Conservation (phyloP, 2,329 filamentous ascomycete genomes). For the Helminthosporium solani region DNA sequence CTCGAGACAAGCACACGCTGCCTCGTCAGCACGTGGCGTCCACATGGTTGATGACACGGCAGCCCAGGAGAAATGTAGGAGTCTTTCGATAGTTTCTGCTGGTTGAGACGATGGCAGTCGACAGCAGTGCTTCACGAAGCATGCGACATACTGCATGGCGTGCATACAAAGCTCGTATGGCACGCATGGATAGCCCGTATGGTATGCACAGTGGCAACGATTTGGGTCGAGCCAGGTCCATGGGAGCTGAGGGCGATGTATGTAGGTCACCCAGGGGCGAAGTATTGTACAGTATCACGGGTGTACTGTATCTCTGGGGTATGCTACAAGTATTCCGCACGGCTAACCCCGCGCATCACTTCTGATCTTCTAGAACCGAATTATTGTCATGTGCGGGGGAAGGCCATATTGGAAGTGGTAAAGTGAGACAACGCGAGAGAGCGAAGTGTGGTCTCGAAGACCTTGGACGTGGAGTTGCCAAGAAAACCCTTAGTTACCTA, state of each 20-base stretch:
- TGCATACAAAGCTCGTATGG: not conserved
- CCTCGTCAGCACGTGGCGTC: not conserved
- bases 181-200: no score
- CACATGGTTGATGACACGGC: not conserved
- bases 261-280: not conserved
- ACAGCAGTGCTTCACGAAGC: not conserved
- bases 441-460: not conserved
- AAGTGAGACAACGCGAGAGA: not conserved
- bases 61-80: not conserved
- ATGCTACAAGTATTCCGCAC: not conserved
- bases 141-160: not conserved
- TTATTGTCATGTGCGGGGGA: not conserved
- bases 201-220: not conserved
- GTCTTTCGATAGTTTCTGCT: not conserved
- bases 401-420: not conserved
- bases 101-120: not conserved
- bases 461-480: not conserved
- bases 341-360: not conserved
- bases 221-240: not conserved
- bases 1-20: not conserved
- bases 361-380: not conserved
- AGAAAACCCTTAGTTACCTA: not conserved
- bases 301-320: not conserved
- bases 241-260: not conserved
- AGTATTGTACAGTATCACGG: no score